A percentile compares a stretch with the other conserved stretches of the same genome.
Evolutionary conservation across 108 stramenopile species (phyloP).

Genomic region (Schizochytrium sp.): DNA sequence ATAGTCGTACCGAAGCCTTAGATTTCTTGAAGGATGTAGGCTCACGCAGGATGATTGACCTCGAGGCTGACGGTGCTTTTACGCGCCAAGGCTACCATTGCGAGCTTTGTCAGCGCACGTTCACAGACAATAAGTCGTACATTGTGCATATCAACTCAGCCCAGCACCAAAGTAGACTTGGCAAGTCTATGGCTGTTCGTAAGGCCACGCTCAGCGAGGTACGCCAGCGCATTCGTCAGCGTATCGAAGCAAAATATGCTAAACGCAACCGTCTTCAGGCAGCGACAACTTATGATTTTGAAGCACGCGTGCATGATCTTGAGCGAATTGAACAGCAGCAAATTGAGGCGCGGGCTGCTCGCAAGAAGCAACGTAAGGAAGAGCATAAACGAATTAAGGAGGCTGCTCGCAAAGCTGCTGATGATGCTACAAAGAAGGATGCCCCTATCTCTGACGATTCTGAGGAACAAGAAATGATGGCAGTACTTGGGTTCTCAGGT

Average conservation of each 20-base stretch:
- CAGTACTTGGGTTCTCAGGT: background rate
- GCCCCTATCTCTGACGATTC: background rate
- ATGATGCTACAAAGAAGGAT: background rate
- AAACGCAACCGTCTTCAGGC: background rate
- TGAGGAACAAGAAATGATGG: background rate
- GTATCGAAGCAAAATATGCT: background rate
- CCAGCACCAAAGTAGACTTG: background rate
- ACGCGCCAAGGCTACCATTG: slow-evolving; percentile 29
- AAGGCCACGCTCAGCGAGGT: slow-evolving; percentile 27
- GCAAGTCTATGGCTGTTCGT: slow-evolving; percentile 16
- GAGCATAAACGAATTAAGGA: background rate
- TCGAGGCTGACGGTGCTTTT: slow-evolving; percentile 33
- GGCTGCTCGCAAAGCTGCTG: background rate
- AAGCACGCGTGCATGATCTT: slow-evolving; percentile 19
- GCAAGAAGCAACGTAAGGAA: slow-evolving; percentile 27
- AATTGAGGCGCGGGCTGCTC: slow-evolving; percentile 14
- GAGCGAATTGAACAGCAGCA: background rate
- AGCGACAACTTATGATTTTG: background rate
- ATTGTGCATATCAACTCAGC: slow-evolving; percentile 34
- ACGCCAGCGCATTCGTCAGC: slow-evolving; percentile 14
- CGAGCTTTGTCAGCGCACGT: slow-evolving; percentile 54
- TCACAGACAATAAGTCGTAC: slow-evolving; percentile 20
- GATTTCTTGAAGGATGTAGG: slow-evolving; percentile 41
- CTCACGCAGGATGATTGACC: background rate
- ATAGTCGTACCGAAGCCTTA: background rate